These are phyloP conservation scores for Closterium sp. DNA, from an alignment of 139 green algal genomes.

Conservation along the genomic window DNA sequence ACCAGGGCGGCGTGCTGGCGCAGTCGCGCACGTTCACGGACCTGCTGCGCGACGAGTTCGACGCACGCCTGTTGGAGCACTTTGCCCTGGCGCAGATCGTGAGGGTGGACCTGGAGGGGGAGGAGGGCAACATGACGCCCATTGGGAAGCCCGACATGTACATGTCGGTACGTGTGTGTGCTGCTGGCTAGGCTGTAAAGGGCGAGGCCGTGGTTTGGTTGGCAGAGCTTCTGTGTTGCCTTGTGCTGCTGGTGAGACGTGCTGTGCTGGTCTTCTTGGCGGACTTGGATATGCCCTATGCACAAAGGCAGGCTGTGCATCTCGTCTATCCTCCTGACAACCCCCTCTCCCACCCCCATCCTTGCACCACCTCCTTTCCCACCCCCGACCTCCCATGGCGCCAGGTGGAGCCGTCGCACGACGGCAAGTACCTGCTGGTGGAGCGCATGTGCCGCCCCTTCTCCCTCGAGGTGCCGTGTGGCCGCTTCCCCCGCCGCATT, in stretches of 20 bases:
- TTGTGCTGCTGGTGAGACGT: too few species aligned
- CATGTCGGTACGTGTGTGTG: constrained; percentile 34
- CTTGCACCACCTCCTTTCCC: not conserved
- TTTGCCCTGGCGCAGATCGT: constrained; percentile 73
- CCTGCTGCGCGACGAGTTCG: constrained; percentile 84
- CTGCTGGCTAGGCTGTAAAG: too few species aligned
- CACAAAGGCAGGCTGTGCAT: too few species aligned
- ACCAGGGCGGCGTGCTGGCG: constrained; percentile 50
- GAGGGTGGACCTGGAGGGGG: constrained; percentile 58
- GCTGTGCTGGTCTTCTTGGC: too few species aligned
- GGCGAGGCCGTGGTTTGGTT: too few species aligned
- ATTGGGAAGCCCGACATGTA: constrained; percentile 39
- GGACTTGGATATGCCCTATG: too few species aligned
- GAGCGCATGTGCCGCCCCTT: constrained; percentile 84
- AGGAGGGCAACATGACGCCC: constrained; percentile 54
- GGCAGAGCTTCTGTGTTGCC: too few species aligned
- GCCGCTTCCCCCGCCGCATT: constrained; percentile 82
- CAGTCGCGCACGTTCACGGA: constrained; percentile 92
- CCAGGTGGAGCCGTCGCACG: constrained; percentile 73
- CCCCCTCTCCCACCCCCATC: not conserved
- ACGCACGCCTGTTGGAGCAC: constrained; percentile 88
- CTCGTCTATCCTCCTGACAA: not conserved
- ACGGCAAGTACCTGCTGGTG: constrained; percentile 81
- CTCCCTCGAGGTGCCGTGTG: constrained; percentile 66
- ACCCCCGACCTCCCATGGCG: constrained; percentile 46